phyloP scores from a whole-genome alignment of 176 grass and related monocot genomes.

The Oryza longistaminata region DNA sequence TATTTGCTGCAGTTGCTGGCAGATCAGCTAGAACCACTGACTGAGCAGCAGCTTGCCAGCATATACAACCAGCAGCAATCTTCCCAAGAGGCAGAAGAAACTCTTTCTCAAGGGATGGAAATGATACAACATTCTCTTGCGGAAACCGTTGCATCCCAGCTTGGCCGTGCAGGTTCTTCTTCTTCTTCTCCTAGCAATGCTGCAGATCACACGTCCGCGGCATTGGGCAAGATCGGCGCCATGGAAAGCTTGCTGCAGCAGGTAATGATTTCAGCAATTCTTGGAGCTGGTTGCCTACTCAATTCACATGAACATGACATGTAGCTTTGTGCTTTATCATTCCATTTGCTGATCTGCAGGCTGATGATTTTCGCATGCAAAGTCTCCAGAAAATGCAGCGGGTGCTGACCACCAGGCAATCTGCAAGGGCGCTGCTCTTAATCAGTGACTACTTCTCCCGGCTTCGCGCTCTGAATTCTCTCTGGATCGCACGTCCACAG shows the following conservation, averaged over 20 bases:
- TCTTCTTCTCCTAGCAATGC: slow-evolving; percentile 15
- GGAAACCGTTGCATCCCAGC: slow-evolving; percentile 26
- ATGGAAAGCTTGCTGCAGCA: slow-evolving; percentile 47
- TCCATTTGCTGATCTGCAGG: slow-evolving; percentile 26
- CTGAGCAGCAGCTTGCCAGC: slow-evolving; percentile 54
- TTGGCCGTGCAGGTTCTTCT: not conserved
- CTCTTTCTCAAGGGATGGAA: slow-evolving; percentile 42
- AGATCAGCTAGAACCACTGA: slow-evolving; percentile 56
- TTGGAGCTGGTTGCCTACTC: not conserved
- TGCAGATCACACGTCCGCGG: slow-evolving; percentile 47
- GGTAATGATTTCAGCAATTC: slow-evolving; percentile 19
- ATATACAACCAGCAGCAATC: slow-evolving; percentile 45
- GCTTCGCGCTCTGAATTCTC: slow-evolving; percentile 53
- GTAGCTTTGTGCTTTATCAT: not conserved
- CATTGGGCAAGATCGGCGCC: slow-evolving; percentile 47
- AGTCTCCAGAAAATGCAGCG: slow-evolving; percentile 47
- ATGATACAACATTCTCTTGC: slow-evolving; percentile 42
- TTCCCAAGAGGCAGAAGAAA: slow-evolving; percentile 44
- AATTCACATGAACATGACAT: not conserved
- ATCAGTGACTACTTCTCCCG: slow-evolving; percentile 49
- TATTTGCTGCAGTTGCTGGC: slow-evolving; percentile 42
- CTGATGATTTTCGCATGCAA: slow-evolving; percentile 52
- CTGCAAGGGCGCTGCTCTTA: slow-evolving; percentile 54
- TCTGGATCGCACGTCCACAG: slow-evolving; percentile 54
- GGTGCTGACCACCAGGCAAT: slow-evolving; percentile 51